Percentiles rank a stretch among this genome's conserved stretches.
phyloP scores from a whole-genome alignment of 371 early-diverging fungal genomes.

The Chytridiales sp. region DNA sequence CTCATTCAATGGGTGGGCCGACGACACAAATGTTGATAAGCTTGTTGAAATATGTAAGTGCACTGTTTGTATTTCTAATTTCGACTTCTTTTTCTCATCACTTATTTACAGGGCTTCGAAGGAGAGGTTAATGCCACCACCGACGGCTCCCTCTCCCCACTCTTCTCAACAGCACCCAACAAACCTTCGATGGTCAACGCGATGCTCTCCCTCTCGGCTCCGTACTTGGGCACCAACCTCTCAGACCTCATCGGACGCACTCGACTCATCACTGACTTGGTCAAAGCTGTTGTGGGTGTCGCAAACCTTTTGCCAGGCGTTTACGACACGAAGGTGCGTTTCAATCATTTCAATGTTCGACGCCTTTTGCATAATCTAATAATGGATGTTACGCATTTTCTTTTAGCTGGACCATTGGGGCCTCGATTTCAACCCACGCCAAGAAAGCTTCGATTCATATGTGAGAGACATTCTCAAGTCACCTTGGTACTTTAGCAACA shows the following conservation, averaged over 20 bases:
- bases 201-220: not conserved
- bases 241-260: conserved; percentile 3
- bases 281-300: conserved; percentile 7
- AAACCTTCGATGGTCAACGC: not conserved
- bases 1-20: conserved; percentile 17
- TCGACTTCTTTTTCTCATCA: too few relatives aligned
- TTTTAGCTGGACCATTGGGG: conserved; percentile 23
- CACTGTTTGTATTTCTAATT: too few relatives aligned
- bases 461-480: conserved; percentile 11
- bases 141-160: conserved; percentile 3
- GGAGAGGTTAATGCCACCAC: conserved; percentile 1
- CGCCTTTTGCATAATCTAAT: conserved; percentile 1
- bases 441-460: conserved; percentile 7
- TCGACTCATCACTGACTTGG: not conserved
- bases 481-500: not conserved
- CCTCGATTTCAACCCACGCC: not conserved
- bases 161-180: conserved; percentile 16
- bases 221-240: conserved; percentile 8
- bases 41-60: too few relatives aligned
- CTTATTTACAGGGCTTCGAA: not conserved
- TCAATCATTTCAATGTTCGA: too few relatives aligned
- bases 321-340: not conserved
- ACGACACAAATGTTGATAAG: conserved; percentile 1
- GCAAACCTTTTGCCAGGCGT: not conserved
- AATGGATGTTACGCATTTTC: not conserved